Evolutionary conservation across 192 early-diverging fungal genomes (phyloP).

Genomic region (Coemansia sp.): DNA sequence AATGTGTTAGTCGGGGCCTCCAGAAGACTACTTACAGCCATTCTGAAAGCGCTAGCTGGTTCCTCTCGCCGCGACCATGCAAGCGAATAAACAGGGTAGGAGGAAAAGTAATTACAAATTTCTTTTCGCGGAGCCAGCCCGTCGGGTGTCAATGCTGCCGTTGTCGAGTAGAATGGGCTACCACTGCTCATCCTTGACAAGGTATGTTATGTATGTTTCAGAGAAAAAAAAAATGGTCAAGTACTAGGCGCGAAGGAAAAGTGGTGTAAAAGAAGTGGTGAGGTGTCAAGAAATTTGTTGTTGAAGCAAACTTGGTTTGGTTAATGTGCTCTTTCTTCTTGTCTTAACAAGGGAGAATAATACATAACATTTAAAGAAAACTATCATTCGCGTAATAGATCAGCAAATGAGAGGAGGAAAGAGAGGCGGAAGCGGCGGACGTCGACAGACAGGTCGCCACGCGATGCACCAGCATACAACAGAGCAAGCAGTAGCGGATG

Average conservation of each 20-base stretch:
- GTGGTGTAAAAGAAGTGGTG: neutral
- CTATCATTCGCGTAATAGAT: too few species aligned
- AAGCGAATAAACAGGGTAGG: conserved; percentile 84
- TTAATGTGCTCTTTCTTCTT: neutral
- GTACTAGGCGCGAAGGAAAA: conserved; percentile 1
- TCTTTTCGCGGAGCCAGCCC: conserved; percentile 62
- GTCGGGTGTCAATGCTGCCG: conserved; percentile 28
- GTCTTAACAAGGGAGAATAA: too few species aligned
- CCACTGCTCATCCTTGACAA: conserved; percentile 37
- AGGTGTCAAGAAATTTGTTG: too few species aligned
- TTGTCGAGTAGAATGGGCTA: conserved; percentile 39
- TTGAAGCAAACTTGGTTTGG: neutral
- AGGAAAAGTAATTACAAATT: conserved; percentile 77
- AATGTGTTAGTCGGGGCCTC: conserved; percentile 69
- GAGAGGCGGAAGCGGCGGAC: conserved; percentile 20
- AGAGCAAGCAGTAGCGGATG: conserved; percentile 3
- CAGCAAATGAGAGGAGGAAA: conserved; percentile 27
- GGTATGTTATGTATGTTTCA: neutral
- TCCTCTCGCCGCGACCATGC: conserved; percentile 72
- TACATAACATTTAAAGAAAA: too few species aligned
- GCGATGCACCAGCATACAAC: too few species aligned
- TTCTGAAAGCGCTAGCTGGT: conserved; percentile 61
- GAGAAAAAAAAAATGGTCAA: neutral
- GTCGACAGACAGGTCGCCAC: conserved; percentile 6
- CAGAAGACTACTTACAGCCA: conserved; percentile 79